These are phyloP conservation scores for Davidsoniella virescens DNA, from an alignment of 2,329 filamentous ascomycete species.

Conservation along the genomic window DNA sequence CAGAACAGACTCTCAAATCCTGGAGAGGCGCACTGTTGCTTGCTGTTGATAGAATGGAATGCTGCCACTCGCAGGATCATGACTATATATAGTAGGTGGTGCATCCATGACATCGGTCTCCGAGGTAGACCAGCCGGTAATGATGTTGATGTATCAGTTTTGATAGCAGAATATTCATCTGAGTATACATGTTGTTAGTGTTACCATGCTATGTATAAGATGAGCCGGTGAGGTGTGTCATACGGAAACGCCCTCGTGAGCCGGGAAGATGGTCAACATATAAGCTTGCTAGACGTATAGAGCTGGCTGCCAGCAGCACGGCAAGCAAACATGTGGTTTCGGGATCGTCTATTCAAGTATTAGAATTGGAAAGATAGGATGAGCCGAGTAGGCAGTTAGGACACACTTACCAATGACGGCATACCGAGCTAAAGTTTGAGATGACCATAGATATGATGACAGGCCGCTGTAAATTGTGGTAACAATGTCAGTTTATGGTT, in stretches of 20 bases:
- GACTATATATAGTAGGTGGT: constrained; percentile 27
- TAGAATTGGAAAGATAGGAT: background rate
- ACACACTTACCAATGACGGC: constrained; percentile 11
- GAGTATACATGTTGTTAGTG: constrained; percentile 1
- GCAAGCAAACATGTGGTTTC: constrained; percentile 21
- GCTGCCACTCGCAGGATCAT: constrained; percentile 32
- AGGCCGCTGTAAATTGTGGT: constrained; percentile 1
- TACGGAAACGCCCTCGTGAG: constrained; percentile 17
- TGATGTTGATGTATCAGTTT: background rate
- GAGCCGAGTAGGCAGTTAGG: background rate
- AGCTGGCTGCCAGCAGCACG: constrained; percentile 27
- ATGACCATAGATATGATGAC: constrained; percentile 9
- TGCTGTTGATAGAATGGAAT: constrained; percentile 28
- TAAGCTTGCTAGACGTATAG: constrained; percentile 16
- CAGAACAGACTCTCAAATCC: constrained; percentile 29
- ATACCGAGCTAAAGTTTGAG: constrained; percentile 11
- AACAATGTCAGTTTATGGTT: background rate
- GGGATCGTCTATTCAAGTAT: constrained; percentile 9
- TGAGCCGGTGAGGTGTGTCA: background rate
- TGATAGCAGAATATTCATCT: constrained; percentile 6
- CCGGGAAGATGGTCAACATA: constrained; percentile 13
- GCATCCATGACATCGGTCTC: constrained; percentile 30
- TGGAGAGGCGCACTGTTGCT: constrained; percentile 33
- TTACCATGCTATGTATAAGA: background rate
- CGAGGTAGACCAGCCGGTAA: constrained; percentile 22